Evolutionary conservation across 1,284 basidiomycete species (phyloP).

Genomic region (Pseudozyma sp.): DNA sequence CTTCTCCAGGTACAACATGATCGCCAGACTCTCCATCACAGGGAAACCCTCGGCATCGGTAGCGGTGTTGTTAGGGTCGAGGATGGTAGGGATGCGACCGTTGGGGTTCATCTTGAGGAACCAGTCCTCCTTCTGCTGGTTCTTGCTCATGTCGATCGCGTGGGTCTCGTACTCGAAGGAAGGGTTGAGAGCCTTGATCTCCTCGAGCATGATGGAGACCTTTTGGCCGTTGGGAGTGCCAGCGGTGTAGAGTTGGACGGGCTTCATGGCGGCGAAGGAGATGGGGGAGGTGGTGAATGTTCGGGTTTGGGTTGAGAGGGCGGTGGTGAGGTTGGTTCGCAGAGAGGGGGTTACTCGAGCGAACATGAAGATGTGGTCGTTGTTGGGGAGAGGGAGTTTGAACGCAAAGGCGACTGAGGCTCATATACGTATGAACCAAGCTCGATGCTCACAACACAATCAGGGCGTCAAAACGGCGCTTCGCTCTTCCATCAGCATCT

Average conservation of each 20-base stretch:
- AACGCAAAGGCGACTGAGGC: too few relatives aligned
- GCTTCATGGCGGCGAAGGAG: conserved; percentile 41
- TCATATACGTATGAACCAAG: too few relatives aligned
- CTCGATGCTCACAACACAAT: too few relatives aligned
- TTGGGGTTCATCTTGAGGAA: conserved; percentile 65
- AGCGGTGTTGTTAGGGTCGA: conserved; percentile 51
- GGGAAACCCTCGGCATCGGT: conserved; percentile 36
- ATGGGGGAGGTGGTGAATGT: conserved; percentile 8
- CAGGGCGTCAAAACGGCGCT: too few relatives aligned
- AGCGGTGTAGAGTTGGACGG: conserved; percentile 53
- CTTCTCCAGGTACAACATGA: conserved; percentile 61
- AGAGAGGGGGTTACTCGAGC: conserved; percentile 71
- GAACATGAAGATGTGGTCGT: conserved; percentile 71
- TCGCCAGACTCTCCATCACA: conserved; percentile 51
- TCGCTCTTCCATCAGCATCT: too few relatives aligned
- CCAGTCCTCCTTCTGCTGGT: conserved; percentile 57
- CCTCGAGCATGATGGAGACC: conserved; percentile 93
- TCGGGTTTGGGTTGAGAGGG: neutral
- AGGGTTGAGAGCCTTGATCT: conserved; percentile 70
- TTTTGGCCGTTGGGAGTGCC: conserved; percentile 82
- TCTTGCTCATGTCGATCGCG: conserved; percentile 86
- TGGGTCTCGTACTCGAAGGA: conserved; percentile 70
- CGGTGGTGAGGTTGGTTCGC: neutral
- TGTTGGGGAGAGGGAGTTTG: too few relatives aligned
- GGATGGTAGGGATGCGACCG: conserved; percentile 59